Evolutionary conservation across 768 basidiomycete species (phyloP).

Genomic region (Galerina marginata): DNA sequence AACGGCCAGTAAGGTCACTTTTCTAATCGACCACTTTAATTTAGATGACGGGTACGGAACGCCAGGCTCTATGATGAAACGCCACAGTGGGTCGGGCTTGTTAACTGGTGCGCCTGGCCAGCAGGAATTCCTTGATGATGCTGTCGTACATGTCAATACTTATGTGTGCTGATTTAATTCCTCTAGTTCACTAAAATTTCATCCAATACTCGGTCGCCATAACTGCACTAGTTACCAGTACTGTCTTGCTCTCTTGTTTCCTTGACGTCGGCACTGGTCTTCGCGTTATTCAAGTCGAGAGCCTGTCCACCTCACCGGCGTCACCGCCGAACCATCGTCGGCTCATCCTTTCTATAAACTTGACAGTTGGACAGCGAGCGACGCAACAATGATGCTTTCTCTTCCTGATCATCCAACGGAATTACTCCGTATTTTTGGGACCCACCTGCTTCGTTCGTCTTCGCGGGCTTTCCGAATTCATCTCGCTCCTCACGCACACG

Average conservation of each 20-base stretch:
- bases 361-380: conserved; percentile 8
- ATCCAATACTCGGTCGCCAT: no score
- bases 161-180: not conserved
- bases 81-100: not conserved
- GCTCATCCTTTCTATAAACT: not conserved
- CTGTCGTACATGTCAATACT: not conserved
- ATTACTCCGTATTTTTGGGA: not conserved
- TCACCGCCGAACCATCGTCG: not conserved
- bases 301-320: not conserved
- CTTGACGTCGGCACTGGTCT: not conserved
- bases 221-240: no score
- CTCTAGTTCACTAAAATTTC: no score
- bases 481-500: conserved; percentile 1
- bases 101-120: not conserved
- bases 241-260: no score
- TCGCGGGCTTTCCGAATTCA: not conserved
- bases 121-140: not conserved
- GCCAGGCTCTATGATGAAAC: conserved; percentile 2
- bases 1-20: not conserved
- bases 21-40: not conserved
- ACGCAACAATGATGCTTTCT: not conserved
- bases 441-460: not conserved
- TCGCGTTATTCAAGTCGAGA: not conserved
- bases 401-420: not conserved
- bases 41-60: not conserved